Base-by-base conservation (phyloP, 140 eudicot genomes). In the Cichorium intybus region DNA sequence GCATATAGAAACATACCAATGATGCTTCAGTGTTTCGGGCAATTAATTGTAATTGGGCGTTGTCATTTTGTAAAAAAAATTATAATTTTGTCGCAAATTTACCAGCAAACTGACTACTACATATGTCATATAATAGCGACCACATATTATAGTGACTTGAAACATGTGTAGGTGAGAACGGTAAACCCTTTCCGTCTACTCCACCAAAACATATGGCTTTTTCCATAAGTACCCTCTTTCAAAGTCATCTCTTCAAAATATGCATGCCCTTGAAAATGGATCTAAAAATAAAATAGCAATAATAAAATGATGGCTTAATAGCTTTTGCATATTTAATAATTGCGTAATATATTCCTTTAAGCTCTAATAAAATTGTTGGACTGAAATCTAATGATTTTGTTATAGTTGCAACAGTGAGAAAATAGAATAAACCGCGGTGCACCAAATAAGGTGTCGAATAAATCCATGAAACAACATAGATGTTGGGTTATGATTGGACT, bases 171-270 rank as follows among this genome's bases (percentile, higher is more conserved):
- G 62, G 55, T 59, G 68, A 51, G 53, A 50, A 34, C 47, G 62
- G 61, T 50, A 45, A 26, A 66, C 60, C 37, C 58, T 69, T 71
- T 71, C 21, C 63, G 56, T 71, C 55, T 51, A 71, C 76, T 61
- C 70, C 27, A 50, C 69, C 76, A 50, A 35, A 39, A n/a, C 64
- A 51, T 61, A 62, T 61, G 56, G 63, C 55, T 24, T 60, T 49
- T 71, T 70, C 41, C 57, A 27, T 29, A 69, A 58, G 34, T 58
- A 23, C 68, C 75, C 20, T 28, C 48, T 50, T 51, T 37, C 24
- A 62, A 62, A 71, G 70, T 71, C 64, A 39, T 62, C 20, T 60
- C 15, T 33, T 33, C 17, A 7, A 48, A 21, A 60, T 24, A 60
- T 26, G 21, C 2, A 22, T 16, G 47, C 43, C 54, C 69, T 60